Conservation (phyloP, 371 early-diverging fungal genomes). For the Mucor racemosus region DNA sequence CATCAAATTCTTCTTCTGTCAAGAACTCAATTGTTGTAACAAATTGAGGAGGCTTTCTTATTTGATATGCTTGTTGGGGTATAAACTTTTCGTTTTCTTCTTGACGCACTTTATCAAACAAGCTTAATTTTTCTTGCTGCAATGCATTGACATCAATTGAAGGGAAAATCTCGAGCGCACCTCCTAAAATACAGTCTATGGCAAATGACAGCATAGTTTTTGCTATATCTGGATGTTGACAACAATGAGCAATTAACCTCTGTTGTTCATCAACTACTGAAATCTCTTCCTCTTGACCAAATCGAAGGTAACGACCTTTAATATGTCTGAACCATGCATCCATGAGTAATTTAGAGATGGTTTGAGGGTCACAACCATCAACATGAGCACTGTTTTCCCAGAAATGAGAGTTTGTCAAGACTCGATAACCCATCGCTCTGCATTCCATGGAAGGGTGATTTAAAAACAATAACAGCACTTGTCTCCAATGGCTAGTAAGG, state of each 20-base stretch:
- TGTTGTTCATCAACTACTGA: constrained; percentile 31
- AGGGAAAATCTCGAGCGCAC: constrained; percentile 49
- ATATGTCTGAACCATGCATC: constrained; percentile 54
- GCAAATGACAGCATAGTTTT: constrained; percentile 32
- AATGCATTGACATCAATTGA: constrained; percentile 30
- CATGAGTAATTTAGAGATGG: constrained; percentile 29
- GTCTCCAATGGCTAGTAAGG: constrained; percentile 41
- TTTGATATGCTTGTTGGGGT: background rate
- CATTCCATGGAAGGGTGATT: constrained; percentile 54
- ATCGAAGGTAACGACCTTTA: constrained; percentile 35
- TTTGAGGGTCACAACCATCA: constrained; percentile 18
- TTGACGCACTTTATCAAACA: constrained; percentile 30
- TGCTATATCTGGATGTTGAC: constrained; percentile 33
- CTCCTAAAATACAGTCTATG: constrained; percentile 40
- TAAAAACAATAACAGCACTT: constrained; percentile 45
- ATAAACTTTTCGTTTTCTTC: background rate
- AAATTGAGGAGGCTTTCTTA: constrained; percentile 41
- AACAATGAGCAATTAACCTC: constrained; percentile 33
- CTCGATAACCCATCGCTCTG: constrained; percentile 44
- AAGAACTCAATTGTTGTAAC: constrained; percentile 27
- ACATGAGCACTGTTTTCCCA: constrained; percentile 28
- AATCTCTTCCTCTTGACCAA: constrained; percentile 23
- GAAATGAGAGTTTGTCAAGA: constrained; percentile 37
- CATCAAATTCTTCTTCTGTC: constrained; percentile 27
- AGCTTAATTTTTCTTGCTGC: constrained; percentile 31